Conservation (phyloP, 306 rosid species). For the Crataegus laevigata region DNA sequence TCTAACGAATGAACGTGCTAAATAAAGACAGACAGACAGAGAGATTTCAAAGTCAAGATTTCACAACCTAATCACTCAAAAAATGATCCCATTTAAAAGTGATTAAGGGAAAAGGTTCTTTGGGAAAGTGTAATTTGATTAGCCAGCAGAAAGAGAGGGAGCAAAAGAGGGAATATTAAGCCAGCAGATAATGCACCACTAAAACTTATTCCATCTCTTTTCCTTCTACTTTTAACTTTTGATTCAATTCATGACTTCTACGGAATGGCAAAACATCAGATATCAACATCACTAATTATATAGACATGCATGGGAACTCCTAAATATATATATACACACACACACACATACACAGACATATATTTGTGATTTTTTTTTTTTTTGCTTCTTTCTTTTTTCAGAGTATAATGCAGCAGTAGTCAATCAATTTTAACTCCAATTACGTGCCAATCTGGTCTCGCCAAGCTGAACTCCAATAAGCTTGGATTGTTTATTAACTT, state of each 20-base stretch:
- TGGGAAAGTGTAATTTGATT: not conserved
- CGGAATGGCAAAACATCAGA: conserved; percentile 36
- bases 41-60: conserved; percentile 23
- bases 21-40: not conserved
- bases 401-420: not conserved
- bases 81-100: conserved; percentile 5
- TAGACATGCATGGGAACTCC: conserved; percentile 22
- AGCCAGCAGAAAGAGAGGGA: conserved; percentile 9
- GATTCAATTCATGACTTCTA: conserved; percentile 32
- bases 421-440: not conserved
- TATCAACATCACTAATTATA: conserved; percentile 13
- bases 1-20: not conserved
- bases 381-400: too few relatives aligned
- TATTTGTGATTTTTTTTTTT: too few relatives aligned
- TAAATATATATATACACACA: too few relatives aligned
- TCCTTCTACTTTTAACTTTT: conserved; percentile 27
- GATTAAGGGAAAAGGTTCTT: conserved; percentile 7
- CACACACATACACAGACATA: too few relatives aligned
- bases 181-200: conserved; percentile 20
- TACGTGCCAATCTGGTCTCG: conserved; percentile 42
- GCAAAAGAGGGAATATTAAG: conserved; percentile 8
- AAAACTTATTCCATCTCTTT: conserved; percentile 41
- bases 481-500: conserved; percentile 30
- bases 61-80: conserved; percentile 32
- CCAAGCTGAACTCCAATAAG: conserved; percentile 62